Evolutionary conservation across 1,139 yeast genomes (phyloP).

Genomic region (Geotrichum restrictum): DNA sequence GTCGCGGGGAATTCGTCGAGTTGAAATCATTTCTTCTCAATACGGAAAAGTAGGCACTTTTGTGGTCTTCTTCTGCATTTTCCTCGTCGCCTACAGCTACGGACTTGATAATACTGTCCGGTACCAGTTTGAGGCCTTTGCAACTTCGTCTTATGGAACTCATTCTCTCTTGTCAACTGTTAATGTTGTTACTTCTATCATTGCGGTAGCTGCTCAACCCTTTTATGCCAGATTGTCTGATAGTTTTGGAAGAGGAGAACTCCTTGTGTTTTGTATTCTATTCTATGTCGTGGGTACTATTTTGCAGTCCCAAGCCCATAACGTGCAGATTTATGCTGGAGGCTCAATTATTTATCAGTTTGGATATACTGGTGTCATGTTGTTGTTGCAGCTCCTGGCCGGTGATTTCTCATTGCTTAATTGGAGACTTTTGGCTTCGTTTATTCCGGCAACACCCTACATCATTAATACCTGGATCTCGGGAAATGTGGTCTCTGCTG

Average conservation of each 20-base stretch:
- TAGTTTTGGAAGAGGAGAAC: slow-evolving; percentile 62
- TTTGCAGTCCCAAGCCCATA: slow-evolving; percentile 62
- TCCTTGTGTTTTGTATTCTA: slow-evolving; percentile 51
- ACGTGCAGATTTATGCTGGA: slow-evolving; percentile 64
- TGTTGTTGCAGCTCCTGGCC: slow-evolving; percentile 53
- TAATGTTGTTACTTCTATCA: slow-evolving; percentile 57
- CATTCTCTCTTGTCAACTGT: slow-evolving; percentile 66
- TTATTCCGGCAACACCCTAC: slow-evolving; percentile 64
- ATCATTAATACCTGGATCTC: slow-evolving; percentile 74
- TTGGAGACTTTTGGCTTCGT: slow-evolving; percentile 63
- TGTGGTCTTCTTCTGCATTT: slow-evolving; percentile 49
- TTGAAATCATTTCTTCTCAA: slow-evolving; percentile 38
- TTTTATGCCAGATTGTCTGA: slow-evolving; percentile 67
- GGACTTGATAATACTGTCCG: slow-evolving; percentile 61
- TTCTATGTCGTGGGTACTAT: slow-evolving; percentile 69
- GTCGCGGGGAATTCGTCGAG: slow-evolving; percentile 38
- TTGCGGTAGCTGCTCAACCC: slow-evolving; percentile 71
- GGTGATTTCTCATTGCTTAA: slow-evolving; percentile 65
- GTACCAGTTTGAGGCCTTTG: slow-evolving; percentile 49
- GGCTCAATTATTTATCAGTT: slow-evolving; percentile 68
- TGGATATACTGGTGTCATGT: slow-evolving; percentile 63
- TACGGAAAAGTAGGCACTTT: slow-evolving; percentile 38
- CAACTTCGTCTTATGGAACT: slow-evolving; percentile 52
- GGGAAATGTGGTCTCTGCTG: slow-evolving; percentile 51
- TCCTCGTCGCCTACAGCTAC: slow-evolving; percentile 60